Evolutionary conservation across 192 early-diverging fungal genomes (phyloP).

Genomic region (Obelidium mucronatum): DNA sequence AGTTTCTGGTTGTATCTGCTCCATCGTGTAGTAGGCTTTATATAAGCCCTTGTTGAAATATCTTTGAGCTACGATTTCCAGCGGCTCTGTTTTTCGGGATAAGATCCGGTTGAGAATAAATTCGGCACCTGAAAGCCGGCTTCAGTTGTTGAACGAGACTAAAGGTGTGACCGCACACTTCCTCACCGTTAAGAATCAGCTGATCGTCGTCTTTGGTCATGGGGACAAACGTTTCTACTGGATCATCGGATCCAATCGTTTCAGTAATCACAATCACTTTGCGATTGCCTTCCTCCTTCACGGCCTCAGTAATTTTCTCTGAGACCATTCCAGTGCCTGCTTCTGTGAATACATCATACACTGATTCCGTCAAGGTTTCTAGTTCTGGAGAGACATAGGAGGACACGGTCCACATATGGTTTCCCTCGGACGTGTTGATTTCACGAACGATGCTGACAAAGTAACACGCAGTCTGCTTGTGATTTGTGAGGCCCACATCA

Average conservation of each 20-base stretch:
- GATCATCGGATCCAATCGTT: slow-evolving; percentile 8
- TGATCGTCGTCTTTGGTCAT: slow-evolving; percentile 1
- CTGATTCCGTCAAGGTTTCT: slow-evolving; percentile 28
- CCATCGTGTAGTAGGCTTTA: not conserved
- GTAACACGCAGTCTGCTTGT: slow-evolving; percentile 21
- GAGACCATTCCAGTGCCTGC: not conserved
- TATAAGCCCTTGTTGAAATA: not conserved
- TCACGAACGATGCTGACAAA: slow-evolving; percentile 29
- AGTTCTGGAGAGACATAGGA: slow-evolving; percentile 16
- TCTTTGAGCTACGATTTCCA: not conserved
- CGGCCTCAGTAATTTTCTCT: slow-evolving; percentile 16
- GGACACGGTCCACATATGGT: slow-evolving; percentile 4
- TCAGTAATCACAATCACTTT: slow-evolving; percentile 3
- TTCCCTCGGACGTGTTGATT: not conserved
- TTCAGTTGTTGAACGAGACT: not conserved
- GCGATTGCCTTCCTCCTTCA: not conserved
- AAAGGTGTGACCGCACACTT: no score
- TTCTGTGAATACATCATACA: not conserved
- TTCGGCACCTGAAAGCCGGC: not conserved
- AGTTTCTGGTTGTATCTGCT: not conserved
- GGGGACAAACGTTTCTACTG: not conserved
- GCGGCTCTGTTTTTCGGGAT: not conserved
- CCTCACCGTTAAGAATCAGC: not conserved
- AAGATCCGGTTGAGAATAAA: slow-evolving; percentile 7
- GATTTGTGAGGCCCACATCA: slow-evolving; percentile 2